Evolutionary conservation across 495 filamentous ascomycete genomes (phyloP).

Genomic region (Acidomyces sp.): DNA sequence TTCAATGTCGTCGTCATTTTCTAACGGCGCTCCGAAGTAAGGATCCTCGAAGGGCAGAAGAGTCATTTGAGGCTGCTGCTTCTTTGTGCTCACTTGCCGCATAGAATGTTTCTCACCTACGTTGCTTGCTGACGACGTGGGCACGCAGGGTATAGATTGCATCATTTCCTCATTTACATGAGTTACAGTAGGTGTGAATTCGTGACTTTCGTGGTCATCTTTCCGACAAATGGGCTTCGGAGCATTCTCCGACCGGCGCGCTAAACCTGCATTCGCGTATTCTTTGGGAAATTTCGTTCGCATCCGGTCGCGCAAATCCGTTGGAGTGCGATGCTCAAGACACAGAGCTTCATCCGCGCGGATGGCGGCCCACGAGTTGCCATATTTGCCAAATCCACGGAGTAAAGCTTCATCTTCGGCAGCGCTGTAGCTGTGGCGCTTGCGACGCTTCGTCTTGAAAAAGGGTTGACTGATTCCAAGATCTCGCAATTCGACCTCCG

Average conservation of each 20-base stretch:
- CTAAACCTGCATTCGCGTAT: constrained; percentile 40
- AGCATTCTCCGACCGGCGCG: constrained; percentile 7
- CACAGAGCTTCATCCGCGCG: constrained; percentile 55
- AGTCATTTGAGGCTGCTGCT: constrained; percentile 3
- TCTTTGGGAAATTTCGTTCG: constrained; percentile 66
- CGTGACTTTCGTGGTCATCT: constrained; percentile 9
- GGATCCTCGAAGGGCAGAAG: constrained; percentile 11
- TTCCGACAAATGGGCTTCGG: constrained; percentile 14
- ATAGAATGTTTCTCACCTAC: too few relatives aligned
- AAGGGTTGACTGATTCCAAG: constrained; percentile 44
- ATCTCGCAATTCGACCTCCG: constrained; percentile 39
- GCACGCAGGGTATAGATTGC: too few relatives aligned
- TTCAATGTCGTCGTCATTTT: constrained; percentile 16
- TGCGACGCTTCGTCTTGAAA: constrained; percentile 38
- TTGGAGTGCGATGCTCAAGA: constrained; percentile 53
- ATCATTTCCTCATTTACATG: too few relatives aligned
- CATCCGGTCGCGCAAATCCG: constrained; percentile 72
- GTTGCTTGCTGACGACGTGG: too few relatives aligned
- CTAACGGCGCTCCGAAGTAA: constrained; percentile 18
- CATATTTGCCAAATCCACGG: constrained; percentile 59
- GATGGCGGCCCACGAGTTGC: constrained; percentile 70
- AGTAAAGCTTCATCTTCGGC: constrained; percentile 68
- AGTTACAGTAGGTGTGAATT: too few relatives aligned
- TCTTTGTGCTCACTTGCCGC: too few relatives aligned
- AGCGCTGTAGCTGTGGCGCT: constrained; percentile 51